Evolutionary conservation across 2,329 filamentous ascomycete genomes (phyloP).

Genomic region (Aureobasidium sp.): DNA sequence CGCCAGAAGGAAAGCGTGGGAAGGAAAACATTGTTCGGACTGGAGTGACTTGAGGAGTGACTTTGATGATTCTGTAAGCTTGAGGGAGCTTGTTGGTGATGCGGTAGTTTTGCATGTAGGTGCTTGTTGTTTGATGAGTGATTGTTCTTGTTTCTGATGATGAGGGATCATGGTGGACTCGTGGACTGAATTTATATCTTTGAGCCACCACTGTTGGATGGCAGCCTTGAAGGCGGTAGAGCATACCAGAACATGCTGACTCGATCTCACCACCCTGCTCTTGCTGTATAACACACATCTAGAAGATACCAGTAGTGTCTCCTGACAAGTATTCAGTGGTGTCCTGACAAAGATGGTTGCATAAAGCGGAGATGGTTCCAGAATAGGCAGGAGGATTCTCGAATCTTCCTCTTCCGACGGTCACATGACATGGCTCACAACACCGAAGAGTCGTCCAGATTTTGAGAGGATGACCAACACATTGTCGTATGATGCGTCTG

Average conservation of each 20-base stretch:
- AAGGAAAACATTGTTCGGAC: conserved; percentile 26
- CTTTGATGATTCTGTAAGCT: conserved; percentile 21
- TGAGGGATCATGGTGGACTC: conserved; percentile 9
- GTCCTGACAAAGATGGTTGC: background rate
- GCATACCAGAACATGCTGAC: background rate
- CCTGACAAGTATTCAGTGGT: background rate
- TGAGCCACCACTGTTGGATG: background rate
- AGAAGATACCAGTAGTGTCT: conserved; percentile 3
- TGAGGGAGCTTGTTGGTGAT: conserved; percentile 22
- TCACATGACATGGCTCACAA: background rate
- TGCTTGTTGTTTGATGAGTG: conserved; percentile 10
- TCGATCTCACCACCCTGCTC: background rate
- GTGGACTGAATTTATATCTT: conserved; percentile 4
- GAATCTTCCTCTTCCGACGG: conserved; percentile 2
- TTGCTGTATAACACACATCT: background rate
- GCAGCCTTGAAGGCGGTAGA: background rate
- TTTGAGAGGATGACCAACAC: background rate
- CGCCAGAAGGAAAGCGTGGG: conserved; percentile 26
- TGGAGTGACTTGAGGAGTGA: conserved; percentile 14
- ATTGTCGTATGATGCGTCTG: background rate
- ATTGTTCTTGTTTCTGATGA: conserved; percentile 19
- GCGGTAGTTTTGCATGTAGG: conserved; percentile 20
- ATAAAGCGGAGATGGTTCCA: conserved; percentile 28
- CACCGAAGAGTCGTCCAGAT: background rate
- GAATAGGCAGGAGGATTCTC: conserved; percentile 21